phyloP scores from a whole-genome alignment of 2,329 filamentous ascomycete genomes.

The Aspergillus chevalieri region DNA sequence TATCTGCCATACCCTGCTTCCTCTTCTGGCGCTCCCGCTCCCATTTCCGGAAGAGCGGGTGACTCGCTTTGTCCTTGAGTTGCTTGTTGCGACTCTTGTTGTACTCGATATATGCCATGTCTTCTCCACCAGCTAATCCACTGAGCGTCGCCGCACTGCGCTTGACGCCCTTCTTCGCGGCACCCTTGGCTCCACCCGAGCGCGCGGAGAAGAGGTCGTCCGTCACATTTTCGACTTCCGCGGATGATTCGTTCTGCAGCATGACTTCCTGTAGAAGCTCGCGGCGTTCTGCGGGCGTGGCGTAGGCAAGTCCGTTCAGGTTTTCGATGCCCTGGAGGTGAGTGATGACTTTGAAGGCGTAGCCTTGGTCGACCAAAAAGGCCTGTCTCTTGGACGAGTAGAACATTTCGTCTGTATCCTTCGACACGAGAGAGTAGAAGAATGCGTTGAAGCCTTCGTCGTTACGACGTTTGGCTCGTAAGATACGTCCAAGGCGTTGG shows the following conservation, averaged over 20 bases:
- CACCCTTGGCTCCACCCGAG: slow-evolving; percentile 35
- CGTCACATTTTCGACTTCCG: slow-evolving; percentile 62
- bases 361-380: slow-evolving; percentile 95
- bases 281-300: slow-evolving; percentile 69
- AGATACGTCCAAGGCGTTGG: slow-evolving; percentile 83
- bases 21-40: slow-evolving; percentile 56
- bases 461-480: slow-evolving; percentile 89
- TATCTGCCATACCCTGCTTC: slow-evolving; percentile 40
- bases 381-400: slow-evolving; percentile 96
- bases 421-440: slow-evolving; percentile 95
- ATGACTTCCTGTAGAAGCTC: slow-evolving; percentile 85
- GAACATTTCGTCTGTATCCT: slow-evolving; percentile 96
- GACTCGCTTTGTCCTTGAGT: slow-evolving; percentile 57
- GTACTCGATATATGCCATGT: slow-evolving; percentile 93
- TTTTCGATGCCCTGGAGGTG: slow-evolving; percentile 86
- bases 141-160: slow-evolving; percentile 79
- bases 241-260: slow-evolving; percentile 72
- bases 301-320: slow-evolving; percentile 72
- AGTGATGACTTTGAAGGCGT: slow-evolving; percentile 98
- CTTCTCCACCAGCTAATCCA: slow-evolving; percentile 82
- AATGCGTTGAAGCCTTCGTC: slow-evolving; percentile 99
- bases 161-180: slow-evolving; percentile 56
- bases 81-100: slow-evolving; percentile 66
- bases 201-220: slow-evolving; percentile 62
- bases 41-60: slow-evolving; percentile 62